Percentiles rank a stretch among this genome's conserved stretches.
These are phyloP conservation scores for Sistotremastrum niveocremeum DNA, from an alignment of 768 basidiomycete species.

Conservation along the genomic window DNA sequence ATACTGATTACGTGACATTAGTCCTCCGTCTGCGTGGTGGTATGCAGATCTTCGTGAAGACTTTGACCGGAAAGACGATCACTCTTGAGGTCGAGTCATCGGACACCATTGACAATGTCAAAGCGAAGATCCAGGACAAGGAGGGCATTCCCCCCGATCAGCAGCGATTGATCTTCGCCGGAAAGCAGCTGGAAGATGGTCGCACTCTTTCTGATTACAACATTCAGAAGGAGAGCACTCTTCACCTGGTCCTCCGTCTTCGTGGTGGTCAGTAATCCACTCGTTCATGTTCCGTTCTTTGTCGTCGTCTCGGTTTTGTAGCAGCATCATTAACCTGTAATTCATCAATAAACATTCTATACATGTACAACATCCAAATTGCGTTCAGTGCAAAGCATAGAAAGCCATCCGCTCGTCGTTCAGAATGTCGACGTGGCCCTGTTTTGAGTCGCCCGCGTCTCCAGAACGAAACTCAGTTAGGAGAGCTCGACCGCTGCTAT, in stretches of 20 bases:
- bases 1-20: conserved; percentile 4
- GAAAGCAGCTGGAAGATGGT: conserved; percentile 69
- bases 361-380: too few relatives aligned
- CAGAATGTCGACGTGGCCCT: too few relatives aligned
- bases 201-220: conserved; percentile 69
- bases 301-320: too few relatives aligned
- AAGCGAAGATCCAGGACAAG: conserved; percentile 70
- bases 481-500: too few relatives aligned
- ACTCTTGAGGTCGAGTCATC: conserved; percentile 65
- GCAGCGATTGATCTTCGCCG: conserved; percentile 68
- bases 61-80: conserved; percentile 65
- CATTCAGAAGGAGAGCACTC: conserved; percentile 62
- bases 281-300: too few relatives aligned
- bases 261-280: conserved; percentile 43
- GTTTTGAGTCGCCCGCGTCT: too few relatives aligned
- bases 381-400: too few relatives aligned
- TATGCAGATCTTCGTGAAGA: conserved; percentile 63
- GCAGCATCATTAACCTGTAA: too few relatives aligned
- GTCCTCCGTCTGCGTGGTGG: conserved; percentile 79
- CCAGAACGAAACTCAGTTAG: too few relatives aligned
- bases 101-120: conserved; percentile 67
- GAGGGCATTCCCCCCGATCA: conserved; percentile 71
- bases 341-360: too few relatives aligned
- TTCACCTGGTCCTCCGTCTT: conserved; percentile 66
- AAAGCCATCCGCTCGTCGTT: too few relatives aligned